Base-by-base conservation (phyloP, 768 basidiomycete species). In the Auricularia heimuer region DNA sequence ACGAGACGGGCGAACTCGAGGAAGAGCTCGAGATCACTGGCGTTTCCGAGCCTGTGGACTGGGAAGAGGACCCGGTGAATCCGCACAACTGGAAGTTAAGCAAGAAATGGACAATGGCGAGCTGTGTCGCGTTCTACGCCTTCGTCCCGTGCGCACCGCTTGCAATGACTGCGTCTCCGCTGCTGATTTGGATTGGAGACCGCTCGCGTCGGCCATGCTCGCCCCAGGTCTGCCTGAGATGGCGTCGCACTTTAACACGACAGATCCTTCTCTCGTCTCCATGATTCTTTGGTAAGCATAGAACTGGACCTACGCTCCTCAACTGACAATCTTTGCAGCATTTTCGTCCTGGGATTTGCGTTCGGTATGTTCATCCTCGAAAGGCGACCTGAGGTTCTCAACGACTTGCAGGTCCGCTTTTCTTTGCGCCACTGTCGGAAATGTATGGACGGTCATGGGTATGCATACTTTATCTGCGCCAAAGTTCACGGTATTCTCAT, bases 401-500 rank as follows among this genome's bases (percentile, higher is more conserved):
- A 89, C 39, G 39, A 7, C 0, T 42, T 14, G 8, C 39, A 42
- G 47, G 47, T 6, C 47, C 47, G 47, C 47, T 51, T 1, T 18
- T 51, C 63, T 74, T 87, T 4, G 86, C 84, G 0, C 89, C 89
- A 1, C 66, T 87, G 24, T 90, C 88, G 1, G 89, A 90, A 73
- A 61, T 70, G n/a, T 70, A 69, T 61, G 69, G 69, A 0, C 82
- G 89, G 33, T 80, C 76, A 70, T 88, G 86, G 87, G 87, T 87
- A 71, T 35, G 77, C 69, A 42, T 11, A 18, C 39, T 42, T 42
- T 14, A 8, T 42, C 8, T 14, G 39, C 39, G 39, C 39, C 12
- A 42, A 14, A 7, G 39, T 42, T 7, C 39, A 42, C 39, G 7
- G 39, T 42, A 8, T 42, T 42, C 39, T 42, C 39, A 42, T 42